Evolutionary conservation across 2,329 filamentous ascomycete species (phyloP), one percentile per base, ranked within the genome.

Genomic region (Aspergillus caelatus): DNA sequence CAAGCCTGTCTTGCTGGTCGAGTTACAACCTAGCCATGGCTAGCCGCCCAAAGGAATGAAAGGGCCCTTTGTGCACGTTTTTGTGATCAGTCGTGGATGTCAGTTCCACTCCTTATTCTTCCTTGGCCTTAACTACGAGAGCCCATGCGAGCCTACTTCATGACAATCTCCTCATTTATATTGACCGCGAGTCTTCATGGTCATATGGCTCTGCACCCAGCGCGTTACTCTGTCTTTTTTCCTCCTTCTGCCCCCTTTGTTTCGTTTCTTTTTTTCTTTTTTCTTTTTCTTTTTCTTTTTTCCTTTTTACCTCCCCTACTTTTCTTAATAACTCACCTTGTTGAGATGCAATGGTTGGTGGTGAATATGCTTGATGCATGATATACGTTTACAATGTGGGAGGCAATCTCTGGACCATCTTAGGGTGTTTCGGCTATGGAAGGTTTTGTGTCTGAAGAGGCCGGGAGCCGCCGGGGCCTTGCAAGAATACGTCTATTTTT

Each of bases 321-420:
- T 36, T 50, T 60, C 60, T 52, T 55, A 39, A 28, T 55, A 55
- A 39, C 52, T 55, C 53, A 54, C 45, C 41, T 52, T 61, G 45
- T 60, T 39, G 53, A 60, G 61, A 65, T 67, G 64, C 64, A 60
- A 60, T 56, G 48, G 59, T 60, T 57, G 56, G 63, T 50, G 56
- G 64, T 54, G 46, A 58, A 61, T 62, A 62, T 70, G 66, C 67
- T 67, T 67, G 68, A 68, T 66, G 68, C 66, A 70, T 68, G 54
- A 62, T 60, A 59, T 66, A 67, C 63, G 62, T 60, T 61, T 63
- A 58, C 66, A 60, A 62, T 64, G 60, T 58, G 64, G 67, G 66
- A 59, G 66, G 60, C 50, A 48, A 62, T 64, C 58, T 64, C 59
- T 56, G 61, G 60, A 65, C 62, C 61, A 64, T 63, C 61, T 62